Evolutionary conservation across 305 asterid genomes (phyloP), one percentile per base, ranked within the genome.

Genomic region (Petunia hybrid): DNA sequence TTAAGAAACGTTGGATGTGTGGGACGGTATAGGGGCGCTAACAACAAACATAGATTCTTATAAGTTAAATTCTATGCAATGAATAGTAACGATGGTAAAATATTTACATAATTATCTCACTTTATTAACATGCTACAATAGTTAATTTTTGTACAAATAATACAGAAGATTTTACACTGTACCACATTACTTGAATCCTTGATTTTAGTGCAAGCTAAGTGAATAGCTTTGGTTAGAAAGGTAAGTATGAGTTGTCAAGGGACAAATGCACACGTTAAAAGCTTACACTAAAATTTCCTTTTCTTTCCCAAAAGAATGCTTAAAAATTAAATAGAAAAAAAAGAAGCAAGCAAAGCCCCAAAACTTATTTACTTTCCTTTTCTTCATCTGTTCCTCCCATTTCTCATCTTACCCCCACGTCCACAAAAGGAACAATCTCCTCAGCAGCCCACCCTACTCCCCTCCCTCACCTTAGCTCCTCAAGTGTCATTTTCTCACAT

Each of bases 401-500:
- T 85, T 84, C 78, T 73, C 86, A 82, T 79, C 88, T 84, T 88
- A 84, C 91, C 86, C 85, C 89, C 87, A 88, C 85, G 90, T 86
- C 86, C 78, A 73, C 78, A 73, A 35, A 73, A 51, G 78, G 62
- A 48, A 71, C 61, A 71, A 71, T 46, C 77, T 71, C 77, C 43
- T 48, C 31, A 40, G 31, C 31, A 22, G 31, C 31, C 31, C 31
- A 22, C 31, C 31, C 31, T 22, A 22, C 31, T 22, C 31, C 83
- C 88, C 82, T 80, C 89, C 88, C 75, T 89, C 89, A 86, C 62
- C 66, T 69, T 82, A 56, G 73, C 74, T 83, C 86, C 86, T 86
- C 91, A 86, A 93, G 88, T 91, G 95, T 95, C 97, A 85, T 89
- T 91, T 88, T 93, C 97, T 91, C 91, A 87, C 91, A 93, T 91